phyloP scores from a whole-genome alignment of 192 early-diverging fungal genomes.

The Coemansia sp. region DNA sequence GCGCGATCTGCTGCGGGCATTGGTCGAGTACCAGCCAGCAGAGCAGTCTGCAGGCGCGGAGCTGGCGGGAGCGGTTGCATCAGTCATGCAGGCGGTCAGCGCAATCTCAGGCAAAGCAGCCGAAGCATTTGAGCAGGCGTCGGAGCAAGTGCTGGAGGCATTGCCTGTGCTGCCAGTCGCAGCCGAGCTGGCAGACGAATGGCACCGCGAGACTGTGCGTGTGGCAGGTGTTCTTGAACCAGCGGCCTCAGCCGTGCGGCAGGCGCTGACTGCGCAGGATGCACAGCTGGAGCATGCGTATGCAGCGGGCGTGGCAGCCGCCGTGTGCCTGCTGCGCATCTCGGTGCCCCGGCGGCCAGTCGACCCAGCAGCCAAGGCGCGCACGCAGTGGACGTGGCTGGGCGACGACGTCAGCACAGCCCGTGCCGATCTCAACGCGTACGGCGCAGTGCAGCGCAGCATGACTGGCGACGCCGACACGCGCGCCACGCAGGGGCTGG shows the following conservation, averaged over 20 bases:
- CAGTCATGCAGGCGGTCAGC: background rate
- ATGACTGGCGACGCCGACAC: slow-evolving; percentile 59
- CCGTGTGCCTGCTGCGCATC: slow-evolving; percentile 59
- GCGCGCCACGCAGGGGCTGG: slow-evolving; percentile 14
- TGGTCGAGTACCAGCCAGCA: slow-evolving; percentile 11
- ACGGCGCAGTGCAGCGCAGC: slow-evolving; percentile 54
- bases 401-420: slow-evolving; percentile 52
- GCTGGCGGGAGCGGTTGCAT: slow-evolving; percentile 1
- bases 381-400: slow-evolving; percentile 63
- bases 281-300: background rate
- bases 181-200: background rate
- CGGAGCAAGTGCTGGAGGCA: background rate
- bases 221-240: background rate
- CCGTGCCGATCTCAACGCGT: slow-evolving; percentile 59
- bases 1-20: slow-evolving; percentile 14
- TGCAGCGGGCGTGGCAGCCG: slow-evolving; percentile 29
- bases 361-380: slow-evolving; percentile 79
- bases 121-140: background rate
- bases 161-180: background rate
- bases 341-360: slow-evolving; percentile 79
- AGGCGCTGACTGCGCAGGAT: slow-evolving; percentile 3
- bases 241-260: slow-evolving; percentile 8
- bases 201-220: slow-evolving; percentile 10
- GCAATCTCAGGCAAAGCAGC: background rate
- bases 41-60: background rate